phyloP scores from a whole-genome alignment of 2,329 filamentous ascomycete genomes.

The Stromatinia cepivora region DNA sequence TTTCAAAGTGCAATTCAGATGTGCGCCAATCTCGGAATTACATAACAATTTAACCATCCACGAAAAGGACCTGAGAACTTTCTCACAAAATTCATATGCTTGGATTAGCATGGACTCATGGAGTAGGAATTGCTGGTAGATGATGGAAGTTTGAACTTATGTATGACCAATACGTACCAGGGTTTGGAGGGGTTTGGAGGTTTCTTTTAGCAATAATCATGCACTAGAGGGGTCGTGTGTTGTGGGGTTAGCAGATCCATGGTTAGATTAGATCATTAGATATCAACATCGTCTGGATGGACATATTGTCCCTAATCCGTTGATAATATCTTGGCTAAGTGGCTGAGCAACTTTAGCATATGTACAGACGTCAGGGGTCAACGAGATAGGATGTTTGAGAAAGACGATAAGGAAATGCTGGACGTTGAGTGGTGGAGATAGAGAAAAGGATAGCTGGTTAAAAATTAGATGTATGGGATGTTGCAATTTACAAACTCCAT shows the following conservation, averaged over 20 bases:
- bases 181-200: background rate
- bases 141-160: constrained; percentile 1
- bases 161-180: constrained; percentile 21
- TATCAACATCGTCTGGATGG: constrained; percentile 11
- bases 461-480: constrained; percentile 12
- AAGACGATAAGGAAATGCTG: constrained; percentile 17
- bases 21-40: constrained; percentile 19
- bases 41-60: constrained; percentile 5
- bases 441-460: constrained; percentile 5
- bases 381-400: constrained; percentile 3
- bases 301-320: background rate
- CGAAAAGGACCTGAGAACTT: background rate
- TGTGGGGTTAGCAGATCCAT: constrained; percentile 12
- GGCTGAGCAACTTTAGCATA: constrained; percentile 13
- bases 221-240: constrained; percentile 16
- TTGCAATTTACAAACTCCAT: constrained; percentile 3
- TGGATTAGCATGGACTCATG: background rate
- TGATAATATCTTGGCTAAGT: constrained; percentile 3
- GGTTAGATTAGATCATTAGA: constrained; percentile 8
- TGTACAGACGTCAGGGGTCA: background rate
- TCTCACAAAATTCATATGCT: background rate
- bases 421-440: constrained; percentile 14
- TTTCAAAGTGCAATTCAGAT: constrained; percentile 1
- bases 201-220: constrained; percentile 22
- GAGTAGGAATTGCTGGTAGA: constrained; percentile 1